Conservation (phyloP, 208 protist species). For the Crithidia expoeki region DNA sequence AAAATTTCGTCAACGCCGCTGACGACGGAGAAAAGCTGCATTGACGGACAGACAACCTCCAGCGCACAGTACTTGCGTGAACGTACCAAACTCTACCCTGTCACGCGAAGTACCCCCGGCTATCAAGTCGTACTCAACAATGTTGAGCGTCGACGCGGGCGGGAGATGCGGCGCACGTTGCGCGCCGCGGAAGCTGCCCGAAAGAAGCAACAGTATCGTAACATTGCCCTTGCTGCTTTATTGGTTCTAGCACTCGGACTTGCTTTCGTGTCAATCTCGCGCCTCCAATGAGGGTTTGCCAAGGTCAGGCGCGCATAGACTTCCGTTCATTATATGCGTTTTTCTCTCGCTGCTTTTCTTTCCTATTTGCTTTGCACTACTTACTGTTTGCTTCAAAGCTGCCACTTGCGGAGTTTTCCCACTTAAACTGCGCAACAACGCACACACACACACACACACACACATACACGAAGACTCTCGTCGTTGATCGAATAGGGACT, state of each 20-base stretch:
- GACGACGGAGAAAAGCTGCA: background rate
- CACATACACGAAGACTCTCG: too few relatives aligned
- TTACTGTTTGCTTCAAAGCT: slow-evolving; percentile 4
- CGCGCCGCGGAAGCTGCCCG: slow-evolving; percentile 5
- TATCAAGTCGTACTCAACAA: slow-evolving; percentile 20
- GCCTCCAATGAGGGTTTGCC: background rate
- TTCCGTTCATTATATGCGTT: background rate
- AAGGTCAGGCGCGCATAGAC: too few relatives aligned
- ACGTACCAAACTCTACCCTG: slow-evolving; percentile 5
- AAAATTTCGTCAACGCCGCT: background rate
- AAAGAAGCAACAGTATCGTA: slow-evolving; percentile 1
- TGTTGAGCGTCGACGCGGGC: slow-evolving; percentile 18
- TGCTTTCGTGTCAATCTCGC: background rate
- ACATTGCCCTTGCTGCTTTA: slow-evolving; percentile 2
- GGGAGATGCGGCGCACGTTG: slow-evolving; percentile 28
- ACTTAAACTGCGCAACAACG: background rate
- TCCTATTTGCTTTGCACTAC: background rate
- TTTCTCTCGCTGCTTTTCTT: background rate
- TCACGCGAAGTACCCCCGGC: background rate
- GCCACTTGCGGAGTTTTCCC: too few relatives aligned
- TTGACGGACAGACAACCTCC: background rate
- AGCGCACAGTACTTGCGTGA: background rate
- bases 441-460: too few relatives aligned
- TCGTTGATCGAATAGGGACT: too few relatives aligned
- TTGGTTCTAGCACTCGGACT: slow-evolving; percentile 20